phyloP scores from a whole-genome alignment of 2,329 filamentous ascomycete genomes.

The Alternaria panax region DNA sequence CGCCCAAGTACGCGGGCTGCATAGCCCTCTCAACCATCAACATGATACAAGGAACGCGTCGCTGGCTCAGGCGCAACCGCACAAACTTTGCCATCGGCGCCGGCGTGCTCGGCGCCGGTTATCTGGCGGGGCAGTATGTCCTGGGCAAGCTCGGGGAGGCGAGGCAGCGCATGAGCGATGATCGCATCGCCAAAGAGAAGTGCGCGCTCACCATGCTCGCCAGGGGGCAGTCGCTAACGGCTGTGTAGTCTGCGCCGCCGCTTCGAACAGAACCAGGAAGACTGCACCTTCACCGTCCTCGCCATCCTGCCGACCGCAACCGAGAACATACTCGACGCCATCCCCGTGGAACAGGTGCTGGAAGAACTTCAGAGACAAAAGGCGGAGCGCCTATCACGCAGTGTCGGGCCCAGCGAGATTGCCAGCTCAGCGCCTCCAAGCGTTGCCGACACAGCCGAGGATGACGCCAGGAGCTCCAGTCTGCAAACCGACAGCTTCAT shows the following conservation, averaged over 20 bases:
- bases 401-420: slow-evolving; percentile 63
- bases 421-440: slow-evolving; percentile 70
- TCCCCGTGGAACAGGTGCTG: slow-evolving; percentile 92
- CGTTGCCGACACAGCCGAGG: slow-evolving; percentile 68
- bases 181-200: slow-evolving; percentile 97
- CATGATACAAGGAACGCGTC: slow-evolving; percentile 77
- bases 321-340: slow-evolving; percentile 82
- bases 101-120: slow-evolving; percentile 86
- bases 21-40: slow-evolving; percentile 11
- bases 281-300: slow-evolving; percentile 98
- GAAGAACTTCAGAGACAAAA: slow-evolving; percentile 95
- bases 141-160: slow-evolving; percentile 90
- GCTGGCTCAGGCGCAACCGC: slow-evolving; percentile 92
- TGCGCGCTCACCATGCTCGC: slow-evolving; percentile 53
- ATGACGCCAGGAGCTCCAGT: slow-evolving; percentile 80
- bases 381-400: slow-evolving; percentile 71
- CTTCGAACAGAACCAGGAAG: slow-evolving; percentile 98
- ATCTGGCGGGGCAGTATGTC: slow-evolving; percentile 92
- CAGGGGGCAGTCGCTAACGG: slow-evolving; percentile 3
- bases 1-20: slow-evolving; percentile 7
- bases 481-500: slow-evolving; percentile 82
- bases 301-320: slow-evolving; percentile 91
- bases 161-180: slow-evolving; percentile 94
- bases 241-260: slow-evolving; percentile 79
- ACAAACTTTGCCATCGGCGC: slow-evolving; percentile 87